Percentiles rank a stretch among this genome's conserved stretches.
Evolutionary conservation across 306 rosid species (phyloP).

Genomic region (Fragaria iinumae): DNA sequence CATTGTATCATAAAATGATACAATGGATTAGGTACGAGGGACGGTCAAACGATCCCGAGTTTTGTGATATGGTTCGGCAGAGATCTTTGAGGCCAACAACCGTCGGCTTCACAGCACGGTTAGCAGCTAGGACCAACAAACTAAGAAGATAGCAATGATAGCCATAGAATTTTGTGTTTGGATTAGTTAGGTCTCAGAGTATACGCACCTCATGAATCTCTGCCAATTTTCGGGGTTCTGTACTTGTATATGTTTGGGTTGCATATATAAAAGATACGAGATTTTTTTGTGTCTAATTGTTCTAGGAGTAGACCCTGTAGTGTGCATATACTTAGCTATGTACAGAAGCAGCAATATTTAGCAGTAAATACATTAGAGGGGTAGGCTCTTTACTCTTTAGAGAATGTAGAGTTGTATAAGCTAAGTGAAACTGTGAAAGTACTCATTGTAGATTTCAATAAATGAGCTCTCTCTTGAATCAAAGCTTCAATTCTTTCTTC

Average conservation of each 20-base stretch:
- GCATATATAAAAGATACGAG: neutral
- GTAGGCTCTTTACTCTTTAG: constrained; percentile 11
- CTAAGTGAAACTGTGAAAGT: constrained; percentile 18
- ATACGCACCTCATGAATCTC: constrained; percentile 24
- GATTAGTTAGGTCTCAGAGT: constrained; percentile 12
- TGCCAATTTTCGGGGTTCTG: constrained; percentile 5
- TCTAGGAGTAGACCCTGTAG: constrained; percentile 23
- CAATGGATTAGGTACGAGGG: constrained; percentile 78
- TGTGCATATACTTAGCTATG: constrained; percentile 23
- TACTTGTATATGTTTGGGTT: neutral
- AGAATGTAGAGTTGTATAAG: constrained; percentile 19
- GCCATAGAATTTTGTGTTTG: constrained; percentile 23
- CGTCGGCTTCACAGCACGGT: constrained; percentile 78
- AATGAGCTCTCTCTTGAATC: constrained; percentile 27
- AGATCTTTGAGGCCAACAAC: constrained; percentile 45
- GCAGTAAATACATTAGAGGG: constrained; percentile 22
- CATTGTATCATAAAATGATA: constrained; percentile 68
- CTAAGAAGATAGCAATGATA: constrained; percentile 19
- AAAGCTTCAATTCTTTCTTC: neutral
- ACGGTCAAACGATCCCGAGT: constrained; percentile 57
- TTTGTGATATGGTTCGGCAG: constrained; percentile 48
- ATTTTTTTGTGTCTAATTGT: constrained; percentile 4
- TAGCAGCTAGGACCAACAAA: constrained; percentile 54
- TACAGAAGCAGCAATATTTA: constrained; percentile 29
- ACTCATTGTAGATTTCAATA: constrained; percentile 35